phyloP scores from a whole-genome alignment of 2,329 filamentous ascomycete genomes.

The Fusarium avenaceum region DNA sequence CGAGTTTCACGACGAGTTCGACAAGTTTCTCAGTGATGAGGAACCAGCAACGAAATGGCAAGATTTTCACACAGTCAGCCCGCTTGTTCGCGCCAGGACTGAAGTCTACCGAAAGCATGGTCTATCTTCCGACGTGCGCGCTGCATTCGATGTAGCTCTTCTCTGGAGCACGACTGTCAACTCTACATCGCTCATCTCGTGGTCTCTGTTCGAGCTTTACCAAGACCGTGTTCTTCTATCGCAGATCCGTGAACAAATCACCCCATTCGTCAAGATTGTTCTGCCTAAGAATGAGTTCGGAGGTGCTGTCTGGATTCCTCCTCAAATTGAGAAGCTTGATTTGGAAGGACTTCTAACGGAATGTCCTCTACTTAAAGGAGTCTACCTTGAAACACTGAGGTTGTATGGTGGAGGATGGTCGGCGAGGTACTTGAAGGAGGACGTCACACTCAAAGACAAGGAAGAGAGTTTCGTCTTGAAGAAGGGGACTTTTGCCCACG shows the following conservation, averaged over 20 bases:
- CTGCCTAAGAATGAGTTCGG: constrained; percentile 56
- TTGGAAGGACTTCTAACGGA: constrained; percentile 53
- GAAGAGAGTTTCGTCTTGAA: constrained; percentile 50
- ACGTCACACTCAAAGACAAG: constrained; percentile 51
- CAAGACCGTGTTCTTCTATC: constrained; percentile 56
- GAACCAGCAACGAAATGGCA: constrained; percentile 55
- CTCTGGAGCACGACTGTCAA: constrained; percentile 58
- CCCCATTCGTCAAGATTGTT: constrained; percentile 50
- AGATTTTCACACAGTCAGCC: constrained; percentile 55
- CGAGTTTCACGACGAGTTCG: constrained; percentile 55
- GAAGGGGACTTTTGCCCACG: constrained; percentile 55
- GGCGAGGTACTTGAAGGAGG: constrained; percentile 51
- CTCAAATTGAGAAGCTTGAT: constrained; percentile 54
- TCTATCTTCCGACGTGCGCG: constrained; percentile 52
- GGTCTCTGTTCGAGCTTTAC: constrained; percentile 59
- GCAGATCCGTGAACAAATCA: constrained; percentile 57
- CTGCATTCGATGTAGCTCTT: constrained; percentile 53
- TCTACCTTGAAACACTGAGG: constrained; percentile 58
- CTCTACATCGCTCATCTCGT: constrained; percentile 55
- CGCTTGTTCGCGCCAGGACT: constrained; percentile 51
- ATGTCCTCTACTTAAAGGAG: constrained; percentile 57
- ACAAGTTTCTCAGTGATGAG: constrained; percentile 51
- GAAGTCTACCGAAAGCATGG: constrained; percentile 50
- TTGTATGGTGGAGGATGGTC: constrained; percentile 55
- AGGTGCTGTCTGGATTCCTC: constrained; percentile 53